Evolutionary conservation across 2,329 filamentous ascomycete genomes (phyloP).

Genomic region (Aspergillus unguis): DNA sequence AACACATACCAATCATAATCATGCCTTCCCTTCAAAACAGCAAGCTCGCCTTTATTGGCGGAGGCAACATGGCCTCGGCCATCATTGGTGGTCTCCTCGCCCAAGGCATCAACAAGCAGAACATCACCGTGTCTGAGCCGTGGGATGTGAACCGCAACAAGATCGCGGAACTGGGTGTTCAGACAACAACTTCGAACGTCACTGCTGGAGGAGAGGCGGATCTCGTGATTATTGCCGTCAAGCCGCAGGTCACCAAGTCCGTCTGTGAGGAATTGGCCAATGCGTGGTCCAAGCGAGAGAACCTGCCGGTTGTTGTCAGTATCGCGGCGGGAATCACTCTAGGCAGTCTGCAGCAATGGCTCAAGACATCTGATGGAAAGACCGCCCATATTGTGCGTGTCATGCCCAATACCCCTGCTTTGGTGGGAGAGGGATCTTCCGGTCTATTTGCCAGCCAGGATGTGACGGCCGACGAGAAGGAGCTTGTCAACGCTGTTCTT

Average conservation of each 20-base stretch:
- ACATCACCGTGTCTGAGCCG: slow-evolving; percentile 35
- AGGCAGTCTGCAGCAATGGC: slow-evolving; percentile 29
- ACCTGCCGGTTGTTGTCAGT: slow-evolving; percentile 31
- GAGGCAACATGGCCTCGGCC: slow-evolving; percentile 38
- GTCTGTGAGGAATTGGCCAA: slow-evolving; percentile 33
- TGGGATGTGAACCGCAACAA: slow-evolving; percentile 37
- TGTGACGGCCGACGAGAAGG: slow-evolving; percentile 29
- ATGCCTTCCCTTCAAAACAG: slow-evolving; percentile 28
- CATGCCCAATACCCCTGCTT: slow-evolving; percentile 36
- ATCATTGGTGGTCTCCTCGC: slow-evolving; percentile 32
- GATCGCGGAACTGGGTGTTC: slow-evolving; percentile 29
- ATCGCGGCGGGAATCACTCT: slow-evolving; percentile 36
- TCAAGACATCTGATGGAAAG: slow-evolving; percentile 24
- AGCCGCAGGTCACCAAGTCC: slow-evolving; percentile 32
- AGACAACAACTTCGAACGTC: slow-evolving; percentile 30
- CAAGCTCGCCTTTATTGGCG: slow-evolving; percentile 36
- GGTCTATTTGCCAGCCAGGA: slow-evolving; percentile 28
- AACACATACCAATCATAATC: background rate
- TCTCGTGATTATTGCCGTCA: slow-evolving; percentile 34
- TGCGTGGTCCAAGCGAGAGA: slow-evolving; percentile 23
- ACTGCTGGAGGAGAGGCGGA: slow-evolving; percentile 28
- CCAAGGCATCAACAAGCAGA: slow-evolving; percentile 27
- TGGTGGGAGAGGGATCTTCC: slow-evolving; percentile 33
- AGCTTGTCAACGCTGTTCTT: slow-evolving; percentile 28
- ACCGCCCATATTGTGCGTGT: slow-evolving; percentile 31